Base-by-base conservation (phyloP, 768 basidiomycete species). In the Chalciporus chontae region DNA sequence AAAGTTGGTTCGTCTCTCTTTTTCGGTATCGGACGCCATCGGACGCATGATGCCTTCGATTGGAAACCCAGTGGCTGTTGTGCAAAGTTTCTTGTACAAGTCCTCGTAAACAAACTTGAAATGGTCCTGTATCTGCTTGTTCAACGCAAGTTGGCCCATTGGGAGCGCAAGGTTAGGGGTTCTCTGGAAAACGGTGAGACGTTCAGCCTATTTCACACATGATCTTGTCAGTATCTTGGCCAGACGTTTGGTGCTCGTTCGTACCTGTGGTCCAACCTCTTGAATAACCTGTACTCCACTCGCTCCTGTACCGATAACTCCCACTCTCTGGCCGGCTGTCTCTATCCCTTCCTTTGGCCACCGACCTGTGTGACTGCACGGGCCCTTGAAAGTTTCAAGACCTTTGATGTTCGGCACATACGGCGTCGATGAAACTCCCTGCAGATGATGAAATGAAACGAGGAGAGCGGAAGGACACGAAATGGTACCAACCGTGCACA, bases 341-440 rank as follows among this genome's bases (percentile, higher is more conserved):
- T 55, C 42, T 15, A 59, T 59, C 5, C 57, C 57, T 17, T 43
- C 46, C 31, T 48, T 48, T 19, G 56, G 56, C 56, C 56, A 57
- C 0, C 57, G 52, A 3, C 37, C 47, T 1, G 53, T 55, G 36
- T 59, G 57, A 9, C 29, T 47, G 19, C 44, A 51, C 17, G 9
- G 1, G 8, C 57, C 55, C 8, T 48, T 18, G 46, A 58, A 58
- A 8, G 19, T 44, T 17, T 49, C 47, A 1, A 55, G 40, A 14
- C 53, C 53, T 17, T 55, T 51, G 10, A 59, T n/a, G 0, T 36
- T 4, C 31, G 57, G 57, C 5, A 18, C 51, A 13, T 58, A 54
- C 0, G 56, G 41, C 24, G 48, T 59, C 8, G 53, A 54, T 24
- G 26, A 26, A 3, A 38, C 29, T 0, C 57, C 57, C 57, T 58